Evolutionary conservation across 2,329 filamentous ascomycete species (phyloP).

Genomic region (Moelleriella libera): DNA sequence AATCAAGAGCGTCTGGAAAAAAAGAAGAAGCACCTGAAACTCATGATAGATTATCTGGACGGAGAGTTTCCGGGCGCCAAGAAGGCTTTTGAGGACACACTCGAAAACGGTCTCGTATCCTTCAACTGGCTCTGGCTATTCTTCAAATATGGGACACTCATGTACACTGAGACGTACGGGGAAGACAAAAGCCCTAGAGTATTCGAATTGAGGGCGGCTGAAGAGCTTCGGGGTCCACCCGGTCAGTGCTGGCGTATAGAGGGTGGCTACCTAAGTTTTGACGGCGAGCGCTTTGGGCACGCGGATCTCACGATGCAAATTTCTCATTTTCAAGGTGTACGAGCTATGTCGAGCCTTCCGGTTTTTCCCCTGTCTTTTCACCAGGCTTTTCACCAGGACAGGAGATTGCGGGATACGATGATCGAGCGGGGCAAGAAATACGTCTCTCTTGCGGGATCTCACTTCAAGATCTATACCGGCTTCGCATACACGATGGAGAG

Average conservation of each 20-base stretch:
- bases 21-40: constrained; percentile 52
- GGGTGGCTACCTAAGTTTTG: constrained; percentile 72
- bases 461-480: background rate
- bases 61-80: constrained; percentile 68
- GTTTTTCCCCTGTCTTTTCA: constrained; percentile 74
- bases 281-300: constrained; percentile 74
- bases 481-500: background rate
- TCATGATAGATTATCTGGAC: constrained; percentile 64
- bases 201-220: constrained; percentile 68
- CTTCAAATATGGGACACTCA: constrained; percentile 75
- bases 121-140: constrained; percentile 82
- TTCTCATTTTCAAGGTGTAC: constrained; percentile 61
- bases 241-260: constrained; percentile 68
- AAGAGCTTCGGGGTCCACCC: constrained; percentile 54
- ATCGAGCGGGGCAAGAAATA: constrained; percentile 78
- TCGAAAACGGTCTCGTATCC: constrained; percentile 72
- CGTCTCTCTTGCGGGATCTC: constrained; percentile 48
- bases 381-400: constrained; percentile 56
- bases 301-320: constrained; percentile 59
- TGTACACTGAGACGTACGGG: constrained; percentile 65
- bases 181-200: constrained; percentile 62
- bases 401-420: constrained; percentile 48
- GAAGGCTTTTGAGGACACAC: constrained; percentile 63
- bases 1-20: constrained; percentile 39
- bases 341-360: constrained; percentile 66